Base-by-base conservation (phyloP, 2,329 filamentous ascomycete genomes). In the Rosellinia necatrix region DNA sequence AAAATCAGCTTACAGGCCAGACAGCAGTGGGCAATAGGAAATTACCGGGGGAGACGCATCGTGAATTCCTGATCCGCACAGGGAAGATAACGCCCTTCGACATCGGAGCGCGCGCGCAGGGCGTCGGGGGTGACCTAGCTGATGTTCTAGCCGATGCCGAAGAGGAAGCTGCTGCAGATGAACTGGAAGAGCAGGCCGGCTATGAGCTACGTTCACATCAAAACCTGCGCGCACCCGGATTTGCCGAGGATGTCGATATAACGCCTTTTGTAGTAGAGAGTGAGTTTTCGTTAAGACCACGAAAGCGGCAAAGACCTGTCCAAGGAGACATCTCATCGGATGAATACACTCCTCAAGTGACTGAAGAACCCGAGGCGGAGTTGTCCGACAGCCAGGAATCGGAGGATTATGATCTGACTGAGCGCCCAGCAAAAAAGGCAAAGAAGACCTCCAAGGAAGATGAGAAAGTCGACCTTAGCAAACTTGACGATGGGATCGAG, bases 1-100 rank as follows among this genome's bases (percentile, higher is more conserved):
- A 77, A 29, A 75, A 77, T 40, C 76, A 75, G 9, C 72, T 74
- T 3, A 73, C 76, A 1, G 75, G 78, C 8, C 65, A 73, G 1
- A 73, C 73, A 17, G 73, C 76, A 27, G 68, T 70, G 12, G 81
- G 81, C 24, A 85, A 81, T 49, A 80, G 81, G 56, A 85, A 84
- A 50, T 74, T 93, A 53, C 86, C 90, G 1, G 90, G 90, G 58
- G 94, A 97, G 75, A 91, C 84, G 21, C 86, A 91, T 58, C 85
- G 92, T 47, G 92, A 96, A 42, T 99, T 90, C 70, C 82, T 99
- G 42, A 94, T 99, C 44, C 86, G 94, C 24, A 99, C 93, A 0
- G 94, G 94, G 59, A 97, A 97, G 75, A 97, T 99, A 64, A 99
- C 94, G 0, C 94, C 94, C 0, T 99, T 99, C 68, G 90, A 88